Percentiles rank a stretch among this genome's conserved stretches.
Evolutionary conservation across 306 rosid species (phyloP).

Genomic region (Castanea crenata): DNA sequence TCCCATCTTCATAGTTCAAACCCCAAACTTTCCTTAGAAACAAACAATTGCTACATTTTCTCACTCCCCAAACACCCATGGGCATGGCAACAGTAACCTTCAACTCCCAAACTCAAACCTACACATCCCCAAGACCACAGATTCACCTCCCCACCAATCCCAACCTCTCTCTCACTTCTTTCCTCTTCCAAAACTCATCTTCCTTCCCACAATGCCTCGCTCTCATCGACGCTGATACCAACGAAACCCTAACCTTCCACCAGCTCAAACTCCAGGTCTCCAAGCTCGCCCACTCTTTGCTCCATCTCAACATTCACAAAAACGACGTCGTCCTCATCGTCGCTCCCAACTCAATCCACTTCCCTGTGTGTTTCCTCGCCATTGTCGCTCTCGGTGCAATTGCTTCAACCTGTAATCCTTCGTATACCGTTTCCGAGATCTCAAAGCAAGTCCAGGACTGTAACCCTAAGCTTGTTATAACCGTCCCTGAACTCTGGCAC

Average conservation of each 20-base stretch:
- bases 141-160: slow-evolving; percentile 33
- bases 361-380: slow-evolving; percentile 13
- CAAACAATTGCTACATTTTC: background rate
- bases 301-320: slow-evolving; percentile 14
- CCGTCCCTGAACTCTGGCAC: slow-evolving; percentile 21
- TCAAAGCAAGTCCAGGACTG: slow-evolving; percentile 33
- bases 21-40: background rate
- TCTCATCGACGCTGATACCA: slow-evolving; percentile 30
- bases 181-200: slow-evolving; percentile 41
- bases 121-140: slow-evolving; percentile 36
- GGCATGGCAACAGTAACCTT: background rate
- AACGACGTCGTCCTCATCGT: slow-evolving; percentile 28
- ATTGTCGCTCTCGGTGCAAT: slow-evolving; percentile 15
- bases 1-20: too few relatives aligned
- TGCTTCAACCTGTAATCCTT: slow-evolving; percentile 23
- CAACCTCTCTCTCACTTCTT: slow-evolving; percentile 42
- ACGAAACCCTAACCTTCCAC: slow-evolving; percentile 33
- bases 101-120: background rate
- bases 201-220: slow-evolving; percentile 23
- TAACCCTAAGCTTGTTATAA: slow-evolving; percentile 35
- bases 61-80: background rate
- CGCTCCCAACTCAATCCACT: slow-evolving; percentile 21
- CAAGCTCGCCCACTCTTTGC: slow-evolving; percentile 18
- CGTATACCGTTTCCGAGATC: slow-evolving; percentile 21
- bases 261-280: slow-evolving; percentile 35